Percentiles rank a stretch among this genome's conserved stretches.
Conservation (phyloP, 495 filamentous ascomycete genomes). For the Aspergillus steynii region DNA sequence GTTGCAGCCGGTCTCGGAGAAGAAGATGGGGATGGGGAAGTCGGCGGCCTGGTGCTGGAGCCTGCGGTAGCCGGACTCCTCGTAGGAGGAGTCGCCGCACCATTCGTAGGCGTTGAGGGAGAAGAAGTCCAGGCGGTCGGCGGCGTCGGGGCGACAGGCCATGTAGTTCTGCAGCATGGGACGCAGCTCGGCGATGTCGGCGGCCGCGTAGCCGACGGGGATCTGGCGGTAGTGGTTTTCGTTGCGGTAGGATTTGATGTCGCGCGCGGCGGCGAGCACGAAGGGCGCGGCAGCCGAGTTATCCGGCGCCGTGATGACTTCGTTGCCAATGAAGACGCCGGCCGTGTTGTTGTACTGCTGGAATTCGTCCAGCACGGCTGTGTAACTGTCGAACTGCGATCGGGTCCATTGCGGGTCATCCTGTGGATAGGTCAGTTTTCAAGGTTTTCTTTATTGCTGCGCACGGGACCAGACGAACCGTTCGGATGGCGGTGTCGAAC, state of each 20-base stretch:
- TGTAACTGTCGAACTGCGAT: constrained; percentile 64
- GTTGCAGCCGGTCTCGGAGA: constrained; percentile 82
- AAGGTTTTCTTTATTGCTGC: neutral
- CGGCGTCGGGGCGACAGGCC: constrained; percentile 67
- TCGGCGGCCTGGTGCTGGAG: constrained; percentile 59
- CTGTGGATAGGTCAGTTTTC: constrained; percentile 18
- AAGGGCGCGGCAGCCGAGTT: constrained; percentile 72
- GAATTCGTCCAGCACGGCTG: constrained; percentile 76
- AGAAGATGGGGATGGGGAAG: constrained; percentile 79
- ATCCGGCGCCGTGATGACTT: constrained; percentile 62
- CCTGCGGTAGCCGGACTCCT: constrained; percentile 66
- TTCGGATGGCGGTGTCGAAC: constrained; percentile 74
- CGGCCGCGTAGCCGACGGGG: constrained; percentile 87
- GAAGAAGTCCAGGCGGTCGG: constrained; percentile 80
- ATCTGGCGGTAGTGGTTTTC: constrained; percentile 78
- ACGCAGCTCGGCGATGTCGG: constrained; percentile 77
- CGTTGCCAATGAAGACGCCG: constrained; percentile 85
- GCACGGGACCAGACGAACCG: constrained; percentile 45
- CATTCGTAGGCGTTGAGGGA: constrained; percentile 86
- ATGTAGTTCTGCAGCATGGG: constrained; percentile 90
- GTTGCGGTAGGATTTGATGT: constrained; percentile 80
- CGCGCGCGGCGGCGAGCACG: constrained; percentile 76
- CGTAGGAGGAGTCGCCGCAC: constrained; percentile 69
- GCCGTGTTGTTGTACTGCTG: constrained; percentile 75
- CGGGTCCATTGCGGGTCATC: constrained; percentile 63